These are phyloP conservation scores for Paecilomyces variotii DNA, from an alignment of 2,329 filamentous ascomycete species.

Conservation along the genomic window DNA sequence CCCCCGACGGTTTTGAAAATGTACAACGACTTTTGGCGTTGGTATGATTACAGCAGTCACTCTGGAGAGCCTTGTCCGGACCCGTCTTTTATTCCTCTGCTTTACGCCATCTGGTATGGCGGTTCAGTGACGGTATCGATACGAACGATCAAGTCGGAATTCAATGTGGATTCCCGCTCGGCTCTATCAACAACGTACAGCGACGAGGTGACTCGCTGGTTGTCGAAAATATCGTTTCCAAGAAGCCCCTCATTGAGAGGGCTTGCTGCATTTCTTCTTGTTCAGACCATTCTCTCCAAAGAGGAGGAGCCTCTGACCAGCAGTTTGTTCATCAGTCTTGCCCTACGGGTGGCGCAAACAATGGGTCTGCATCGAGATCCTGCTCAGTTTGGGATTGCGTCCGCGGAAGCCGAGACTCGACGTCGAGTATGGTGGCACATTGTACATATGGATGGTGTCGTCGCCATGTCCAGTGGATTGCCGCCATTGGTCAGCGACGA, in stretches of 20 bases:
- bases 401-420: constrained; percentile 38
- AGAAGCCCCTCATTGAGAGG: constrained; percentile 38
- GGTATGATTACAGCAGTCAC: constrained; percentile 33
- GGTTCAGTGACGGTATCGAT: constrained; percentile 38
- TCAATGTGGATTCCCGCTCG: constrained; percentile 27
- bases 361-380: constrained; percentile 44
- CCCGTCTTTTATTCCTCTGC: constrained; percentile 35
- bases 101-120: constrained; percentile 43
- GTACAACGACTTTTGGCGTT: constrained; percentile 39
- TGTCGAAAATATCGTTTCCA: constrained; percentile 37
- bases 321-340: constrained; percentile 41
- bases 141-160: constrained; percentile 33
- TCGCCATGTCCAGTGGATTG: constrained; percentile 43
- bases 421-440: constrained; percentile 44
- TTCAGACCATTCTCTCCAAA: constrained; percentile 39
- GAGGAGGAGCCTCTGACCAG: constrained; percentile 43
- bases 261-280: constrained; percentile 39
- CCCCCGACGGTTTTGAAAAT: constrained; percentile 34
- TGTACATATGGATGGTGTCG: constrained; percentile 41
- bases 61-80: constrained; percentile 30
- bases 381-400: constrained; percentile 38
- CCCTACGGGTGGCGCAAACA: constrained; percentile 40
- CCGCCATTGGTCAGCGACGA: constrained; percentile 41
- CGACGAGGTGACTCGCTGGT: constrained; percentile 36
- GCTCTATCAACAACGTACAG: constrained; percentile 30